Evolutionary conservation across 495 filamentous ascomycete species (phyloP).

Genomic region (Usnea hakonensis): DNA sequence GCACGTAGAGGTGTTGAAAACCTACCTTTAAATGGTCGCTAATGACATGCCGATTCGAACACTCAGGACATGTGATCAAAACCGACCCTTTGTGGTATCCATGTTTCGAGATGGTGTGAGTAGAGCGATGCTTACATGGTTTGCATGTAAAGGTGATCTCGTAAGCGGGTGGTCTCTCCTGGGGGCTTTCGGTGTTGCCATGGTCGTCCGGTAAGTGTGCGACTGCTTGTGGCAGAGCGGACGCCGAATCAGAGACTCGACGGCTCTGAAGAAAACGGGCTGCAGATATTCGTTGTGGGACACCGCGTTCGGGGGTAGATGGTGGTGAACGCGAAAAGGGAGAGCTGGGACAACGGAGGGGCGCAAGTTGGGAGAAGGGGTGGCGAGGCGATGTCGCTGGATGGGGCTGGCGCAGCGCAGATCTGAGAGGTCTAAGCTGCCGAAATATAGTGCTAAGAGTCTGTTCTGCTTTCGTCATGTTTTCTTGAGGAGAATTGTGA

Average conservation of each 20-base stretch:
- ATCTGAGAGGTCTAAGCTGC: slow-evolving; percentile 7
- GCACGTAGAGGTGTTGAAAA: slow-evolving; percentile 23
- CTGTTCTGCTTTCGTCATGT: slow-evolving; percentile 14
- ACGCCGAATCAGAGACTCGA: slow-evolving; percentile 21
- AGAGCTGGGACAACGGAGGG: slow-evolving; percentile 23
- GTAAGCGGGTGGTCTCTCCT: slow-evolving; percentile 60
- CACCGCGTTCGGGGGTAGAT: background rate
- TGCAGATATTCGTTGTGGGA: background rate
- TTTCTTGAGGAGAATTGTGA: background rate
- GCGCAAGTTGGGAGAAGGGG: slow-evolving; percentile 6
- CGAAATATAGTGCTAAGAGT: slow-evolving; percentile 1
- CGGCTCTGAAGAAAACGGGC: background rate
- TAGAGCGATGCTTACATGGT: slow-evolving; percentile 66
- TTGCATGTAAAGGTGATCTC: slow-evolving; percentile 86
- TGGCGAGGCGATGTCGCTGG: background rate
- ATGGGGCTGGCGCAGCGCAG: background rate
- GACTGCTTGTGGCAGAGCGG: slow-evolving; percentile 24
- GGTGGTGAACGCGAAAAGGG: background rate
- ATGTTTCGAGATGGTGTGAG: slow-evolving; percentile 78
- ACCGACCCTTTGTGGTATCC: slow-evolving; percentile 87
- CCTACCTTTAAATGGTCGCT: slow-evolving; percentile 64
- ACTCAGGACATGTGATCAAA: slow-evolving; percentile 76
- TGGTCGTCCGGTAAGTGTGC: slow-evolving; percentile 29
- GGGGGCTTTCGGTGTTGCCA: slow-evolving; percentile 27
- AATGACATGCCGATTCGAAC: slow-evolving; percentile 81